Conservation (phyloP, 1,284 basidiomycete species). For the Rhodotorula sp. region DNA sequence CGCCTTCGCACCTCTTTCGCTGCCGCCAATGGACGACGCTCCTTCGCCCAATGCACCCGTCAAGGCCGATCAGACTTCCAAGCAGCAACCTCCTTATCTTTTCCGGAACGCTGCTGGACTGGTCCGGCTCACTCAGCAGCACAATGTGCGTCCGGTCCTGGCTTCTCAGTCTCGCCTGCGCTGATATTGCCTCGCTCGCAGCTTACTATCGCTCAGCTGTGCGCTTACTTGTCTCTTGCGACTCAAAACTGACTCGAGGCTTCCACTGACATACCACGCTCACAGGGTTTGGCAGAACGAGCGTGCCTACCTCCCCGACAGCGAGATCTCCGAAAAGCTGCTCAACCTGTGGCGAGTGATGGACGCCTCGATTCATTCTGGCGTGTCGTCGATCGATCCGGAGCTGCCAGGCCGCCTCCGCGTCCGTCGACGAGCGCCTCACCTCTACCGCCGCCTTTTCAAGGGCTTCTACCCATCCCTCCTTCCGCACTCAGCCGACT, state of each 20-base stretch:
- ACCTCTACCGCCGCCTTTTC: conserved; percentile 83
- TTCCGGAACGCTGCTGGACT: conserved; percentile 78
- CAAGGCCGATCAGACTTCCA: neutral
- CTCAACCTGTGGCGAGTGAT: conserved; percentile 71
- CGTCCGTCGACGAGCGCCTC: conserved; percentile 74
- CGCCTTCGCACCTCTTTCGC: neutral
- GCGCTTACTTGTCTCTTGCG: neutral
- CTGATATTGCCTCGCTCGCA: neutral
- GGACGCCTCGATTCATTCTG: conserved; percentile 87
- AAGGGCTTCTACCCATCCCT: conserved; percentile 50
- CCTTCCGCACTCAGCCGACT: conserved; percentile 7
- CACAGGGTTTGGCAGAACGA: conserved; percentile 90
- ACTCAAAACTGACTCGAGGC: neutral
- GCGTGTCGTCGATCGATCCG: conserved; percentile 74
- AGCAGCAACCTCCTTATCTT: conserved; percentile 60
- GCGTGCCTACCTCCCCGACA: conserved; percentile 70
- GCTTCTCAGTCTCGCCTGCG: neutral
- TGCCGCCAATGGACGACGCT: neutral
- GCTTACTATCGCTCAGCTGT: conserved; percentile 77
- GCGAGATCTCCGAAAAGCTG: conserved; percentile 65
- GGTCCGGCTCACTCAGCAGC: conserved; percentile 70
- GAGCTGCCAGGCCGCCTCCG: conserved; percentile 81
- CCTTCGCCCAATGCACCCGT: neutral
- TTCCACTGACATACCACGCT: fast-evolving
- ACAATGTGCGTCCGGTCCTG: conserved; percentile 63